Evolutionary conservation across 2,329 filamentous ascomycete genomes (phyloP), one percentile per base, ranked within the genome.

Genomic region (Pseudocercospora fijiensis): DNA sequence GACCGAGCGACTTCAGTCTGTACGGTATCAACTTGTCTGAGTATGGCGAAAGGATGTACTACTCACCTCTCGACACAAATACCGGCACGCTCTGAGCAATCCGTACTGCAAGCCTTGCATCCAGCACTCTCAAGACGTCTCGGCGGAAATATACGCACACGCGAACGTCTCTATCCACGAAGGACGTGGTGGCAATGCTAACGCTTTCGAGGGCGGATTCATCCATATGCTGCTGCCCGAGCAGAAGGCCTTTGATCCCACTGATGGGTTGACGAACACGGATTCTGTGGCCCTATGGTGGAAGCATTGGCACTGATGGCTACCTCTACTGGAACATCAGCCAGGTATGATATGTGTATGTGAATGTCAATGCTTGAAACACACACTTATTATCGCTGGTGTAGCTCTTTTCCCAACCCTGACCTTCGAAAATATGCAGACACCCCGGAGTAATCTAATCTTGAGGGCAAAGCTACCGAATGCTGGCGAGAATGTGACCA

Each of bases 241-340:
- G 65, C 74, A 78, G 18, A 82, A 82, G 62, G 79, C 78, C 57
- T 82, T 77, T 65, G 78, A 81, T 61, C 75, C 75, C 5, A 74
- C 71, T 3, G 75, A 76, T 27, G 72, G 75, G 0, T 67, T 77
- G 68, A 76, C 76, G 1, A 67, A 75, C 78, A 11, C 70, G 79
- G 24, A 80, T 80, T 18, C 64, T 82, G 11, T 82, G 78, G 80
- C 76, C 77, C 0, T 78, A 82, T 66, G 77, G 77, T 49, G 76
- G 76, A 16, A 78, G 76, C 53, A 70, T 79, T 16, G 78, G 75
- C 0, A 76, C 72, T 30, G 79, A 82, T 70, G 79, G 76, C 2
- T 83, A 80, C 57, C 68, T 83, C 13, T 83, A 84, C 64, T 69
- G 82, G 62, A 82, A 81, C 59, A 79, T 82, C 65, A 82, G 84